Conservation (phyloP, 257 asterid species). For the Fraxinus americana region DNA sequence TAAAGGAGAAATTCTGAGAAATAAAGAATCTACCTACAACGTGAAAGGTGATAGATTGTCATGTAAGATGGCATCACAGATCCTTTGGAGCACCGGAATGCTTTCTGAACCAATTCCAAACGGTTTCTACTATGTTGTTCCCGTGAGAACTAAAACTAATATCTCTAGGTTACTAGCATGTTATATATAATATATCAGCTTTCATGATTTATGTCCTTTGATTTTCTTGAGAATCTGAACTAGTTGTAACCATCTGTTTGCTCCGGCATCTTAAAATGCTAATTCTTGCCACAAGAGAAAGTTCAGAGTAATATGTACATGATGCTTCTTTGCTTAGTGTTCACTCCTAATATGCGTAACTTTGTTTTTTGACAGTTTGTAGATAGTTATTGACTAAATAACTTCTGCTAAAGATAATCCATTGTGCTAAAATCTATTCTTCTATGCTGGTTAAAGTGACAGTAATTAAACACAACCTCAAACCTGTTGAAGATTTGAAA, state of each 20-base stretch:
- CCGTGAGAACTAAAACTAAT: conserved; percentile 61
- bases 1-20: conserved; percentile 44
- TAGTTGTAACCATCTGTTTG: background rate
- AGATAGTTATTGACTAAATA: background rate
- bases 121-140: conserved; percentile 92
- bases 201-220: conserved; percentile 2
- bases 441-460: background rate
- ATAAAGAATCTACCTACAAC: conserved; percentile 42
- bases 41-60: conserved; percentile 50
- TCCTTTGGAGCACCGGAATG: conserved; percentile 88
- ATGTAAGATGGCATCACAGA: conserved; percentile 71
- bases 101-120: conserved; percentile 89
- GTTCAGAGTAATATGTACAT: background rate
- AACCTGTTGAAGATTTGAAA: background rate
- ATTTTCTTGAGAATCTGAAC: conserved; percentile 1
- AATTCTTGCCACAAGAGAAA: background rate
- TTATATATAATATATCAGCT: conserved; percentile 18
- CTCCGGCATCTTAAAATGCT: background rate
- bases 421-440: background rate
- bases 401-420: background rate
- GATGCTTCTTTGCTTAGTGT: background rate
- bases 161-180: conserved; percentile 19
- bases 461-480: background rate
- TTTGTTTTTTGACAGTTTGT: background rate
- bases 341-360: background rate